A percentile compares a stretch with the other conserved stretches of the same genome.
Conservation (phyloP, 768 basidiomycete genomes). For the Dendrothele bispora region DNA sequence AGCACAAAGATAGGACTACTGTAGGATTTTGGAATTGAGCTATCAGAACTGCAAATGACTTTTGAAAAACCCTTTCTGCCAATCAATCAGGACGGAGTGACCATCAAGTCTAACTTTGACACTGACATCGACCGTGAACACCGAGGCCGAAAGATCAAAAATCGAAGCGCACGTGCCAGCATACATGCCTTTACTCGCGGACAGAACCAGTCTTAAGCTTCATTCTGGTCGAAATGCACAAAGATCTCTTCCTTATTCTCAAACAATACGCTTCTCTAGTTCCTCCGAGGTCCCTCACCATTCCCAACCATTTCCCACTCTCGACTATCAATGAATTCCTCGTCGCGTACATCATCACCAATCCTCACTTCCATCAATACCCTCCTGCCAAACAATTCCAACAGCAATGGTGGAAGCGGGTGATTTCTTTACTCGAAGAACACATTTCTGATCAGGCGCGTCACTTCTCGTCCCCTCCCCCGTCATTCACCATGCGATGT, state of each 20-base stretch:
- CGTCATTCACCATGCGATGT: constrained; percentile 6
- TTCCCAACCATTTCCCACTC: constrained; percentile 40
- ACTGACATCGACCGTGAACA: no score
- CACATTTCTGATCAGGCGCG: constrained; percentile 47
- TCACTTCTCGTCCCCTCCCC: constrained; percentile 6
- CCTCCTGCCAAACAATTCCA: constrained; percentile 68
- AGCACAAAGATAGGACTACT: no score
- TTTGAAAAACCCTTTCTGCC: no score
- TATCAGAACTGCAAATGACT: no score
- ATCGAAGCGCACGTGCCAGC: no score
- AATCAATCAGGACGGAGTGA: no score
- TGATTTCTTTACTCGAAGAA: constrained; percentile 54
- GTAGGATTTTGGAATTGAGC: no score
- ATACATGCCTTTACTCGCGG: no score
- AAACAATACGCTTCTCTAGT: constrained; percentile 53
- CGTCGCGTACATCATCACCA: constrained; percentile 45
- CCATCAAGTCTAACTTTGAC: no score
- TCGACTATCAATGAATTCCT: constrained; percentile 53
- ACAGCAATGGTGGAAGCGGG: constrained; percentile 73
- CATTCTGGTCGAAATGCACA: constrained; percentile 17
- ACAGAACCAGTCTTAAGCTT: not conserved
- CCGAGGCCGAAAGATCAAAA: no score
- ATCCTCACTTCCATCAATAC: constrained; percentile 53
- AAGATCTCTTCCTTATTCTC: constrained; percentile 44
- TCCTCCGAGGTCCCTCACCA: constrained; percentile 38